Conservation (phyloP, 2,329 filamentous ascomycete genomes). For the Erysiphe pulchra region DNA sequence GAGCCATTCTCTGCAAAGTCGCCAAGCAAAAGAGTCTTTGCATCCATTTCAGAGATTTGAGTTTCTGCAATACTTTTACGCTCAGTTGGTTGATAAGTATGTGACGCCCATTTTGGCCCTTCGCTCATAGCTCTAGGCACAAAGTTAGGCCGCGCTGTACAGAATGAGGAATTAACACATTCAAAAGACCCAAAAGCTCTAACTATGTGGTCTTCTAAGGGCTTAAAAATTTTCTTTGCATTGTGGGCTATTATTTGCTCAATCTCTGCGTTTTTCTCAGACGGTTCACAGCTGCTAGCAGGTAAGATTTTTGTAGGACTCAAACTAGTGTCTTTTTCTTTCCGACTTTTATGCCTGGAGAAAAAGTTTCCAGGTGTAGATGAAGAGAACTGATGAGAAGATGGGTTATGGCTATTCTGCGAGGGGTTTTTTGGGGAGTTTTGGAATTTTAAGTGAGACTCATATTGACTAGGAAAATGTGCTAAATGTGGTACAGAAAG, state of each 20-base stretch:
- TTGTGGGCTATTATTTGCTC: slow-evolving; percentile 15
- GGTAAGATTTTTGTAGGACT: no score
- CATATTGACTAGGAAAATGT: slow-evolving; percentile 3
- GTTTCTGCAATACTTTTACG: slow-evolving; percentile 12
- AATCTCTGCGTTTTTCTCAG: slow-evolving; percentile 2
- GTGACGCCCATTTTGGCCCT: slow-evolving; percentile 1
- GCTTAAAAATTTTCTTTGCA: slow-evolving; percentile 39
- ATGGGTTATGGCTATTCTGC: slow-evolving; percentile 6
- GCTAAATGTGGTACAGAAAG: background rate
- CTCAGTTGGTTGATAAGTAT: slow-evolving; percentile 9
- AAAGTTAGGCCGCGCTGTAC: slow-evolving; percentile 20
- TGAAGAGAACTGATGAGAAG: background rate
- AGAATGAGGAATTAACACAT: slow-evolving; percentile 55
- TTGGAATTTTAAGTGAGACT: no score
- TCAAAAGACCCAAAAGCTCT: slow-evolving; percentile 41
- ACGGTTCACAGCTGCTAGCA: no score
- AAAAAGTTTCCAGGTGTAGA: no score
- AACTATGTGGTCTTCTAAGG: slow-evolving; percentile 53
- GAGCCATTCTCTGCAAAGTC: slow-evolving; percentile 58
- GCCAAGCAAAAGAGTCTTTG: slow-evolving; percentile 47
- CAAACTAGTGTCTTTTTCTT: no score
- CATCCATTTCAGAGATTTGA: slow-evolving; percentile 35
- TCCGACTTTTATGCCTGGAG: no score
- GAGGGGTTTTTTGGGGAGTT: background rate
- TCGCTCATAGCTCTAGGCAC: slow-evolving; percentile 10